Evolutionary conservation across 805 yeast genomes (phyloP).

Genomic region (Saturnispora saitoi): DNA sequence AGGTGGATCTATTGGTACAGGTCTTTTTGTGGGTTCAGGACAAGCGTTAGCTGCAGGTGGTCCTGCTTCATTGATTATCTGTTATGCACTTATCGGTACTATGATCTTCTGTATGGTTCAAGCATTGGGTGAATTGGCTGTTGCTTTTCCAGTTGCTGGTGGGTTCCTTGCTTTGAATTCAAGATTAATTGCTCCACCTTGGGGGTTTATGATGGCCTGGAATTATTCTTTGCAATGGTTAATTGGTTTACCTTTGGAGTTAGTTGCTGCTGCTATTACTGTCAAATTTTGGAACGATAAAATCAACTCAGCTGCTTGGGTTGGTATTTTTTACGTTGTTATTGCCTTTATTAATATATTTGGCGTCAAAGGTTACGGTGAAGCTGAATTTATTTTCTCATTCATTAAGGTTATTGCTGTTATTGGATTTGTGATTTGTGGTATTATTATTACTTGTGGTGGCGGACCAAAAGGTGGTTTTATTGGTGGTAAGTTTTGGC

Average conservation of each 20-base stretch:
- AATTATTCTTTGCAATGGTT: constrained; percentile 44
- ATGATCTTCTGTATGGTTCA: constrained; percentile 52
- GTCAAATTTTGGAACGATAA: constrained; percentile 36
- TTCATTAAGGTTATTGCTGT: constrained; percentile 44
- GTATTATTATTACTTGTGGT: constrained; percentile 49
- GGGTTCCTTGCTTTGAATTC: constrained; percentile 48
- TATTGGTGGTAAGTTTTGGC: constrained; percentile 52
- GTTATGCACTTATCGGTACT: constrained; percentile 45
- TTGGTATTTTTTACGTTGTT: constrained; percentile 40
- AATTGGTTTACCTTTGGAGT: constrained; percentile 39
- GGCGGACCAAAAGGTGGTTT: constrained; percentile 46
- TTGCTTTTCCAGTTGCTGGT: constrained; percentile 49
- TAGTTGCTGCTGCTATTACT: constrained; percentile 43
- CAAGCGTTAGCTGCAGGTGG: constrained; percentile 52
- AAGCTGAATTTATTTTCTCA: constrained; percentile 50
- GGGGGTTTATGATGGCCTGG: constrained; percentile 54
- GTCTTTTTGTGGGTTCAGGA: constrained; percentile 65
- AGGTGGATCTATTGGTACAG: constrained; percentile 76
- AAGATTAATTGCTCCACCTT: constrained; percentile 45
- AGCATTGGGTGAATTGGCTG: constrained; percentile 53
- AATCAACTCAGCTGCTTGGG: constrained; percentile 43
- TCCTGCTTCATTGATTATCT: constrained; percentile 56
- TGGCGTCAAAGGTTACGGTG: constrained; percentile 58
- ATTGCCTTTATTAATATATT: constrained; percentile 42
- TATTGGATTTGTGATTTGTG: constrained; percentile 45